Base-by-base conservation (phyloP, 116 monocot genomes). In the Zostera marina region DNA sequence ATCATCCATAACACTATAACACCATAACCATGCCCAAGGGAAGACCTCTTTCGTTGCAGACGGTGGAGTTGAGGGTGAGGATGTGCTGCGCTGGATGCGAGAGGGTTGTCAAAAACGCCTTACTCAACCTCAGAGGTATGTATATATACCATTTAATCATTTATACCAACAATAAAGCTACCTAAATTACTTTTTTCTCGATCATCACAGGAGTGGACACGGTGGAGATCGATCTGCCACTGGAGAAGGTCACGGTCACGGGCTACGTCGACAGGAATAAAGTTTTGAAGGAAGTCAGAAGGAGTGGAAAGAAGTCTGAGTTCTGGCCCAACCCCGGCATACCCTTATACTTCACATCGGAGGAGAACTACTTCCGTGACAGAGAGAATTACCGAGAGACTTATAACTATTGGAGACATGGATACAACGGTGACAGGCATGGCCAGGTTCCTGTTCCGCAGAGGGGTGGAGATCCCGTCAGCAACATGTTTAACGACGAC, bases 401-500 rank as follows among this genome's bases (percentile, higher is more conserved):
- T 63, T 85, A 94, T 77, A 94, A 88, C 66, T 88, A 94, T 62
- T 85, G 75, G 71, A 73, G 77, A 60, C 94, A 88, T 24, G 88
- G 94, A 40, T 88, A 85, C 79, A 88, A 82, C 66, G 82, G 75
- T 4, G 88, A 79, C 67, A 84, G 70, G 70, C 93, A 94, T 66
- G 93, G 93, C 32, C 71, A 79, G 11, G 44, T 88, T 47, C 84
- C 71, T 11, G 60, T 32, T 39, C 44, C 74, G 3, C 81, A 59
- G 4, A 72, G 91, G 8, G 91, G 91, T 0, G 77, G 73, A 8
- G 91, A 91, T 68, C 79, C 40, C 0, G 86, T 91, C 59, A 91
- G 91, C 79, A 91, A 91, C 77, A 63, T 94, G 66, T 94, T 94
- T 71, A 94, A 94, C 63, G 93, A 94, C 49, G 93, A 94, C 41